Percentiles rank a stretch among this genome's conserved stretches.
Conservation (phyloP, 345 rosid species). For the Kandelia obovata region DNA sequence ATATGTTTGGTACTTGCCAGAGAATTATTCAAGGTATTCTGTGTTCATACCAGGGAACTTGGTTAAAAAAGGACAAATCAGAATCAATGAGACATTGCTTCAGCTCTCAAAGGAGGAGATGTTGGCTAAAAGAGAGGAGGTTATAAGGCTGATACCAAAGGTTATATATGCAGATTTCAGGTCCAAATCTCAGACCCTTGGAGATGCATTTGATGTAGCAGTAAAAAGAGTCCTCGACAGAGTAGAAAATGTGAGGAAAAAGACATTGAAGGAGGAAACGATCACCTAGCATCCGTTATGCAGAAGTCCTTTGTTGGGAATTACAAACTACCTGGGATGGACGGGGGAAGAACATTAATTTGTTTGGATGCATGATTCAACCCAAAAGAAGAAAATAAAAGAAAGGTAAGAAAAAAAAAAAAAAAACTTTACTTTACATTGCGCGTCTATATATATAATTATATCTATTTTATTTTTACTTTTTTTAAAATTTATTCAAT, state of each 20-base stretch:
- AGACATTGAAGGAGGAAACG: background rate
- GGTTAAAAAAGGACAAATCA: constrained; percentile 8
- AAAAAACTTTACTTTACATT: no score
- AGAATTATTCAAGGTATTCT: constrained; percentile 14
- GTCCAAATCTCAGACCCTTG: constrained; percentile 4
- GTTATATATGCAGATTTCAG: constrained; percentile 21
- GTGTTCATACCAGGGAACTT: constrained; percentile 15
- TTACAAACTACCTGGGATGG: background rate
- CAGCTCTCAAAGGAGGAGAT: background rate
- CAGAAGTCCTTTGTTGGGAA: constrained; percentile 7
- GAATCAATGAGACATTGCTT: constrained; percentile 8
- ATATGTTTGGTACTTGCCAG: constrained; percentile 17
- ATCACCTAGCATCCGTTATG: constrained; percentile 7
- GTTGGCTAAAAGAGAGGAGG: constrained; percentile 9
- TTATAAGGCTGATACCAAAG: constrained; percentile 19
- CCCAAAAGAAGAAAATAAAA: no score
- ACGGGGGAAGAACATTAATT: background rate
- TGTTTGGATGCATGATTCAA: no score
- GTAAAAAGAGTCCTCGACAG: constrained; percentile 12
- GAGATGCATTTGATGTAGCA: constrained; percentile 25
- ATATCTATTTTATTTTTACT: no score
- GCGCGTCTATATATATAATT: no score
- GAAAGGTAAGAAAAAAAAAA: no score
- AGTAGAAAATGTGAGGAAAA: constrained; percentile 10
- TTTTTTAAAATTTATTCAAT: no score